phyloP scores from a whole-genome alignment of 1,139 yeast genomes.

The Debaryomyces nepalensis region DNA sequence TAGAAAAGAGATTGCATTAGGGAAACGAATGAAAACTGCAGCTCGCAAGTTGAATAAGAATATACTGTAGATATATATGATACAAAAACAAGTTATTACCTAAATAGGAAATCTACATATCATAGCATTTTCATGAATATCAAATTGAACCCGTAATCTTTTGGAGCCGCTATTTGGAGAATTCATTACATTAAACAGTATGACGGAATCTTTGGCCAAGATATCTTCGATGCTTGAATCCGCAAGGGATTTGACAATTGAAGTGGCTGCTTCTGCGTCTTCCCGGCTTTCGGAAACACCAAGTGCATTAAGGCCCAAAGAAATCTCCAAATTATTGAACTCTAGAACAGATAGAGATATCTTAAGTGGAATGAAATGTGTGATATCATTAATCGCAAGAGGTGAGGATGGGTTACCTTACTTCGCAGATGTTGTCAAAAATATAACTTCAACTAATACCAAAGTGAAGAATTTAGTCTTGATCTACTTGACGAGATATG shows the following conservation, averaged over 20 bases:
- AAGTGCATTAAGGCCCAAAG: constrained; percentile 59
- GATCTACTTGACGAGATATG: constrained; percentile 74
- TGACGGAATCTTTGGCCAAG: constrained; percentile 49
- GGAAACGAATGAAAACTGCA: constrained; percentile 65
- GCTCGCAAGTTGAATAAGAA: constrained; percentile 50
- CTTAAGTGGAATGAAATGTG: constrained; percentile 74
- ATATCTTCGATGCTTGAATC: constrained; percentile 65
- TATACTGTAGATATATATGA: background rate
- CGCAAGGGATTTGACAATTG: constrained; percentile 78
- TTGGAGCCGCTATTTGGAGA: background rate
- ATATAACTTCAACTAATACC: constrained; percentile 72
- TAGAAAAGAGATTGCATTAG: constrained; percentile 51
- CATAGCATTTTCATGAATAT: background rate
- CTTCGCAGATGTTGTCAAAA: constrained; percentile 89
- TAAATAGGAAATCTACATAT: constrained; percentile 16
- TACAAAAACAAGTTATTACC: constrained; percentile 11
- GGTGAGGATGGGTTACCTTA: constrained; percentile 66
- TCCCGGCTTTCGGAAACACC: constrained; percentile 64
- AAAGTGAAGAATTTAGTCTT: constrained; percentile 80
- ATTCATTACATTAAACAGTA: constrained; percentile 18
- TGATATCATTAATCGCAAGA: constrained; percentile 66
- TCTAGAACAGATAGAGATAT: constrained; percentile 76
- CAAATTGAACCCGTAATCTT: constrained; percentile 1
- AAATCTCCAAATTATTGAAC: constrained; percentile 66
- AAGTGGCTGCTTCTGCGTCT: constrained; percentile 82